A percentile compares a stretch with the other conserved stretches of the same genome.
phyloP scores from a whole-genome alignment of 768 basidiomycete species.

The Boletus tomentosulus region DNA sequence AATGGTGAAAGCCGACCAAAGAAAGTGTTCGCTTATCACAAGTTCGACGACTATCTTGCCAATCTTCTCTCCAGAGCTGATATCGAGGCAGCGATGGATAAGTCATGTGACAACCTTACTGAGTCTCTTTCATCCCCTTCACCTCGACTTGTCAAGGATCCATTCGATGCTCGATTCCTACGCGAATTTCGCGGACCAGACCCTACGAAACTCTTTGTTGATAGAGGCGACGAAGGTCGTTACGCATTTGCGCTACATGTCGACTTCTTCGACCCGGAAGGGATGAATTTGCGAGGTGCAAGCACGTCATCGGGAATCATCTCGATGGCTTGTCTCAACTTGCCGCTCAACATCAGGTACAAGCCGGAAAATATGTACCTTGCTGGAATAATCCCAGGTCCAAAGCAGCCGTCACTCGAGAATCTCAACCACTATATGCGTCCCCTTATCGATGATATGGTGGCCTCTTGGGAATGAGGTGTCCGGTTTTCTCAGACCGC shows the following conservation, averaged over 20 bases:
- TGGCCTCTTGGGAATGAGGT: constrained; percentile 27
- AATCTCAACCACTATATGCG: constrained; percentile 35
- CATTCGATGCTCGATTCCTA: constrained; percentile 25
- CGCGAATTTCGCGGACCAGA: constrained; percentile 25
- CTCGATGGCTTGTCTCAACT: constrained; percentile 24
- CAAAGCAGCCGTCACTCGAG: constrained; percentile 27
- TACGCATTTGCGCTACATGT: constrained; percentile 30
- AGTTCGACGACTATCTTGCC: constrained; percentile 12
- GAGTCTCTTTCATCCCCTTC: neutral
- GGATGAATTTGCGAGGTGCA: constrained; percentile 25
- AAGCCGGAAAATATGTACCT: constrained; percentile 38
- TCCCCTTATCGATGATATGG: constrained; percentile 34
- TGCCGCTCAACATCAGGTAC: constrained; percentile 33
- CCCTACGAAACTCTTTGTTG: constrained; percentile 2
- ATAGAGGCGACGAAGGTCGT: constrained; percentile 18
- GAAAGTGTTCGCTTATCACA: constrained; percentile 3
- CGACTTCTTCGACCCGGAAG: constrained; percentile 36
- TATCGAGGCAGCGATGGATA: neutral
- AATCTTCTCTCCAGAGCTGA: neutral
- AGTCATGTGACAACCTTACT: neutral
- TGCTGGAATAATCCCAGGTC: constrained; percentile 35
- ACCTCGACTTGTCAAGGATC: neutral
- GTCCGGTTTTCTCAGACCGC: constrained; percentile 21
- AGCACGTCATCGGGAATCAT: constrained; percentile 19
- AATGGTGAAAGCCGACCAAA: neutral